These are phyloP conservation scores for Fusarium algeriense DNA, from an alignment of 2,329 filamentous ascomycete genomes.

Conservation along the genomic window DNA sequence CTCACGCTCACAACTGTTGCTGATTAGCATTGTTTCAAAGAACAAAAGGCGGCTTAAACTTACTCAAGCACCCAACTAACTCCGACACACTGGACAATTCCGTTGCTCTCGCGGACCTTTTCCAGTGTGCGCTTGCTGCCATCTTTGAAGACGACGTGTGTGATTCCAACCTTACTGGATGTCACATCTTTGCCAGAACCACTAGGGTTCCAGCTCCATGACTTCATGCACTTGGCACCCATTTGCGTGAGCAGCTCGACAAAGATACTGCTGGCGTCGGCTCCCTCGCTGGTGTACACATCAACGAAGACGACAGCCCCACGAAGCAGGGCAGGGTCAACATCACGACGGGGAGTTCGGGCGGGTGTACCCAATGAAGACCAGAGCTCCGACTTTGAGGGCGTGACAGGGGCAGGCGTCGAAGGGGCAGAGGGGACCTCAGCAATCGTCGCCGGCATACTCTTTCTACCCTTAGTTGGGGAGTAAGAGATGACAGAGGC, in stretches of 20 bases:
- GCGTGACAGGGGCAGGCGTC: conserved; percentile 53
- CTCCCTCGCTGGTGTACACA: conserved; percentile 84
- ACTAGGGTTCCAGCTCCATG: conserved; percentile 78
- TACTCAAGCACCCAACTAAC: conserved; percentile 91
- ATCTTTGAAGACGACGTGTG: conserved; percentile 92
- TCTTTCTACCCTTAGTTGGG: conserved; percentile 59
- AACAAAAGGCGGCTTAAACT: conserved; percentile 53
- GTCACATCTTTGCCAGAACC: conserved; percentile 53
- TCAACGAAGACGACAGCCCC: conserved; percentile 87
- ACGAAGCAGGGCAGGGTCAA: conserved; percentile 67
- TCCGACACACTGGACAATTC: conserved; percentile 86
- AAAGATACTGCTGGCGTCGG: conserved; percentile 84
- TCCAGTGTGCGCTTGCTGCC: conserved; percentile 84
- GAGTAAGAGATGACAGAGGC: conserved; percentile 68
- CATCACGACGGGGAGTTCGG: conserved; percentile 66
- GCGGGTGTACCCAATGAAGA: conserved; percentile 67
- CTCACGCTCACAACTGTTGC: conserved; percentile 76
- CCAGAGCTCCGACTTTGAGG: conserved; percentile 65
- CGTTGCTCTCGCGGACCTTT: conserved; percentile 78
- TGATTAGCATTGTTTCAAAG: conserved; percentile 45
- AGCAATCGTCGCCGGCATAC: conserved; percentile 37
- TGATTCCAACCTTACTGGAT: conserved; percentile 75
- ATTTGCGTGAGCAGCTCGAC: conserved; percentile 82
- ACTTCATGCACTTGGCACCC: conserved; percentile 82
- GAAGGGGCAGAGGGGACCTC: conserved; percentile 48